Percentiles rank a stretch among this genome's conserved stretches.
Evolutionary conservation across 2,329 filamentous ascomycete species (phyloP).

Genomic region (Aspergillus niger): DNA sequence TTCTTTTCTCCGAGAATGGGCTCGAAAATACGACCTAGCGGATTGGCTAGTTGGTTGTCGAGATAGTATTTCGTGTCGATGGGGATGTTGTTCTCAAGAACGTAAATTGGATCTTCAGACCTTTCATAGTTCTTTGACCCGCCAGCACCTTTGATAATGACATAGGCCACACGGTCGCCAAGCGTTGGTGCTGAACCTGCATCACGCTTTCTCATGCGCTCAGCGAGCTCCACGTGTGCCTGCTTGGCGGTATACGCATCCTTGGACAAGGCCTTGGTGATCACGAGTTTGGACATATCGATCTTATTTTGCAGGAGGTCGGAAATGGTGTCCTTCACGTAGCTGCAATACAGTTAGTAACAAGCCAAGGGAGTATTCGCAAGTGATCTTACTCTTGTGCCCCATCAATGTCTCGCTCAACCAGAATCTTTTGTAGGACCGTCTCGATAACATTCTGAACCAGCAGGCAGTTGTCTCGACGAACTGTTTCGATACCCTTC

Average conservation of each 20-base stretch:
- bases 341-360: constrained; percentile 60
- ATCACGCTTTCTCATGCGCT: constrained; percentile 96
- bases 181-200: constrained; percentile 88
- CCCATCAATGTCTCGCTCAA: constrained; percentile 84
- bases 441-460: constrained; percentile 98
- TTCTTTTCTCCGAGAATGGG: constrained; percentile 94
- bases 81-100: constrained; percentile 94
- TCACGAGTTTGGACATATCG: constrained; percentile 98
- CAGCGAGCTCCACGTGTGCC: constrained; percentile 91
- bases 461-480: constrained; percentile 91
- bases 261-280: constrained; percentile 95
- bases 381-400: constrained; percentile 78
- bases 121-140: constrained; percentile 96
- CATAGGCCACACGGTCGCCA: constrained; percentile 95
- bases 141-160: constrained; percentile 89
- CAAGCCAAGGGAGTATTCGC: not conserved
- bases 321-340: constrained; percentile 94
- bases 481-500: constrained; percentile 97
- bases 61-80: constrained; percentile 99
- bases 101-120: constrained; percentile 94
- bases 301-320: constrained; percentile 96
- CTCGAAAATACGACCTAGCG: constrained; percentile 92
- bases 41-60: constrained; percentile 96
- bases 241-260: constrained; percentile 87
- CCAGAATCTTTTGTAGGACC: constrained; percentile 90